These are phyloP conservation scores for Salix dunnii DNA, from an alignment of 345 rosid genomes.

Conservation along the genomic window DNA sequence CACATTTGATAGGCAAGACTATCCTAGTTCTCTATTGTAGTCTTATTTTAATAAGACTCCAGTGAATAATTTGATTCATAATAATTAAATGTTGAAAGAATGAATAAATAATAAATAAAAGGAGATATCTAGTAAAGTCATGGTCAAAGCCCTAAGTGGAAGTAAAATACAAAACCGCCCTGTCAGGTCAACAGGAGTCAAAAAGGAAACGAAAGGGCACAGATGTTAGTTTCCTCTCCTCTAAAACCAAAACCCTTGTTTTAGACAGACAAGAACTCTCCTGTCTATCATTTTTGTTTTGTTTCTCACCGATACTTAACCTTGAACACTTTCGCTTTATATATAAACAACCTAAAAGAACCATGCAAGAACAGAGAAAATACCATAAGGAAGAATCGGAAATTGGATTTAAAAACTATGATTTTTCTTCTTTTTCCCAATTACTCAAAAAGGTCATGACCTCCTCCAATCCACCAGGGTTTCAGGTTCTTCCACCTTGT, in stretches of 20 bases:
- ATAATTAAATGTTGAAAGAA: background rate
- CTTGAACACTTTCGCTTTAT: background rate
- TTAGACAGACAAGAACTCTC: background rate
- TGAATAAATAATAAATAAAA: background rate
- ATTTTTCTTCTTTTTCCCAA: slow-evolving; percentile 12
- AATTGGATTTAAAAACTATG: background rate
- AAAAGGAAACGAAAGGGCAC: background rate
- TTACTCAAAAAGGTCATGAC: slow-evolving; percentile 8
- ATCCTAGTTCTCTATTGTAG: background rate
- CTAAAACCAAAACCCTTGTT: background rate
- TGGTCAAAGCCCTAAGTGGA: slow-evolving; percentile 1
- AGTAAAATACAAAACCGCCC: background rate
- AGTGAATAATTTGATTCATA: background rate
- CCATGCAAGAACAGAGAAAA: background rate
- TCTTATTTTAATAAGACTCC: background rate
- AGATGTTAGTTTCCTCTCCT: background rate
- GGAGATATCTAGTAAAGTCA: background rate
- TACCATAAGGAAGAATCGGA: background rate
- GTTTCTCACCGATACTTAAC: background rate
- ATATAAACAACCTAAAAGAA: background rate
- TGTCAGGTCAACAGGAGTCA: slow-evolving; percentile 1
- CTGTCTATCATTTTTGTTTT: background rate
- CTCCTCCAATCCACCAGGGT: background rate
- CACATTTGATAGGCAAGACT: background rate
- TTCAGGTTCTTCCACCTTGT: background rate